Conservation (phyloP, 805 yeast genomes). For the Pichia deserticola region DNA sequence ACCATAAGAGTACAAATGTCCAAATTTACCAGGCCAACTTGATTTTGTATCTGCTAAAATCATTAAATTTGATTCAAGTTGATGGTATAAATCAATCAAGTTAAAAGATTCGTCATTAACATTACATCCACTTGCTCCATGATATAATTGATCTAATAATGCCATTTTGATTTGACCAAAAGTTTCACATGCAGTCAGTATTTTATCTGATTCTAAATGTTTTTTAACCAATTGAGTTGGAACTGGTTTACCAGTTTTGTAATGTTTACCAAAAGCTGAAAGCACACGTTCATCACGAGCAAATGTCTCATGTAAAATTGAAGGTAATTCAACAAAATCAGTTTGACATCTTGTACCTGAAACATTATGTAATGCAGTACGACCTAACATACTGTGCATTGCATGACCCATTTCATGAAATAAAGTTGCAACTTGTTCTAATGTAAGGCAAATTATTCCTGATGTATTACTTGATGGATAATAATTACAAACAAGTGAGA, state of each 20-base stretch:
- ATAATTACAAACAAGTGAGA: constrained; percentile 84
- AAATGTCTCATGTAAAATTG: constrained; percentile 93
- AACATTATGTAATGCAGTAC: constrained; percentile 82
- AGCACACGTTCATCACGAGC: constrained; percentile 77
- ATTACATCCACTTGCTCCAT: constrained; percentile 36
- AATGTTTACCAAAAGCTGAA: constrained; percentile 63
- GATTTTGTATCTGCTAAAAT: constrained; percentile 65
- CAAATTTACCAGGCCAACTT: constrained; percentile 91
- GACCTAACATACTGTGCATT: constrained; percentile 93
- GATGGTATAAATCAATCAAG: constrained; percentile 57
- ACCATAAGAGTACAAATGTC: constrained; percentile 89
- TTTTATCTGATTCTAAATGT: constrained; percentile 43
- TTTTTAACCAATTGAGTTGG: constrained; percentile 36
- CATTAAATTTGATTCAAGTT: constrained; percentile 48
- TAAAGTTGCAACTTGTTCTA: constrained; percentile 82
- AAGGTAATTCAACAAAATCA: constrained; percentile 94
- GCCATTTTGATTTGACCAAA: constrained; percentile 90
- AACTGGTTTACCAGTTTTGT: constrained; percentile 55
- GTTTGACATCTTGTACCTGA: constrained; percentile 94
- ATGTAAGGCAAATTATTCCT: constrained; percentile 44
- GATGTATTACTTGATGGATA: constrained; percentile 26
- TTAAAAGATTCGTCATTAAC: constrained; percentile 35
- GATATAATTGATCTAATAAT: constrained; percentile 74
- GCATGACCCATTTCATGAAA: constrained; percentile 99
- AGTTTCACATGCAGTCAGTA: constrained; percentile 62